phyloP scores from a whole-genome alignment of 305 asterid genomes.

The Fraxinus nigra region DNA sequence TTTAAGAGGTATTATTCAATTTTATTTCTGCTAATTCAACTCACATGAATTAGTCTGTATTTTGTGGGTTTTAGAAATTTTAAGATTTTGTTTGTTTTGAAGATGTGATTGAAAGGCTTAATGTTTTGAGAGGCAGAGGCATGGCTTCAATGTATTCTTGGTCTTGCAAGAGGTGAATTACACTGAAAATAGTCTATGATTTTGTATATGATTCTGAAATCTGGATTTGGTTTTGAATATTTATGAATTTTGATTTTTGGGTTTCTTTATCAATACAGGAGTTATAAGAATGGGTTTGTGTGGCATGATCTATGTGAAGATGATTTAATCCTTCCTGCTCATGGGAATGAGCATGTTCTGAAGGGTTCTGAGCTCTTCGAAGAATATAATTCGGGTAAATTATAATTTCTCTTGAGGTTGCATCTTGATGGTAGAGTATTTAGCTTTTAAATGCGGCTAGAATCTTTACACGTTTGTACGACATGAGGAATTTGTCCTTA shows the following conservation, averaged over 20 bases:
- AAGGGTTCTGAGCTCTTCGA: conserved; percentile 86
- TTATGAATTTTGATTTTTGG: neutral
- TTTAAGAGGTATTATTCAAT: conserved; percentile 59
- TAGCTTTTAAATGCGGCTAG: neutral
- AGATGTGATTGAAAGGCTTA: conserved; percentile 85
- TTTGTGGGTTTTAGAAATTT: conserved; percentile 2
- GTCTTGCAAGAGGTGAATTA: conserved; percentile 86
- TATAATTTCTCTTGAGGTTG: neutral
- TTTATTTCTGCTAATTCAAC: neutral
- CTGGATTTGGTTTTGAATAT: neutral
- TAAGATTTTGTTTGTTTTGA: conserved; percentile 25
- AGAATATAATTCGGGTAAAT: conserved; percentile 60
- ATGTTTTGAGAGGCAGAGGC: conserved; percentile 74
- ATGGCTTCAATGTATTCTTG: conserved; percentile 81
- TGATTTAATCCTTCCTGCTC: conserved; percentile 75
- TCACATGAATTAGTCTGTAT: neutral
- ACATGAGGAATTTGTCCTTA: neutral
- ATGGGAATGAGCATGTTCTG: conserved; percentile 78
- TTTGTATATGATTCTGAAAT: neutral
- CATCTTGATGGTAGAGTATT: neutral
- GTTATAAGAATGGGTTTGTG: conserved; percentile 76
- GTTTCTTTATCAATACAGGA: conserved; percentile 45
- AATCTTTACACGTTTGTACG: neutral
- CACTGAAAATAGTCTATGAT: neutral
- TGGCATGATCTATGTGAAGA: conserved; percentile 91